These are phyloP conservation scores for Globisporangium canariense DNA, from an alignment of 352 stramenopile genomes.

Conservation along the genomic window DNA sequence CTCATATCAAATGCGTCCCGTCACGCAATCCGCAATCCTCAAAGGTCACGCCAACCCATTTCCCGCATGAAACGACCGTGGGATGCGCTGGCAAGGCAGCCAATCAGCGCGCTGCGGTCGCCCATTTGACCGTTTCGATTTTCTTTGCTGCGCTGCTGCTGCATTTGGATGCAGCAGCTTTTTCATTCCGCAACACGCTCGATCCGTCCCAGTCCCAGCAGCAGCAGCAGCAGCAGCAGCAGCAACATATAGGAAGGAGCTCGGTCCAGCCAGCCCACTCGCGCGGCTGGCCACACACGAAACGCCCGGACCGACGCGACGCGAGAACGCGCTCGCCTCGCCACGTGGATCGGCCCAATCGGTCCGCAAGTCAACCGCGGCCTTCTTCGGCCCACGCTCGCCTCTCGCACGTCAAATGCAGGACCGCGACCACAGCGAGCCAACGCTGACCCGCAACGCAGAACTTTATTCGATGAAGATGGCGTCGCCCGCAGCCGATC, in stretches of 20 bases:
- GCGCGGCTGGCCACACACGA: background rate
- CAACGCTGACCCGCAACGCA: no score
- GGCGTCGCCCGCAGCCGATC: background rate
- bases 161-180: background rate
- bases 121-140: conserved; percentile 17
- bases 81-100: background rate
- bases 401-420: background rate
- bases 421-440: background rate
- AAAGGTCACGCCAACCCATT: conserved; percentile 4
- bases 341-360: background rate
- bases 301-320: background rate
- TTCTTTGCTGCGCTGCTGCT: conserved; percentile 10
- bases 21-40: background rate
- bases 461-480: no score
- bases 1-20: conserved; percentile 1
- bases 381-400: no score
- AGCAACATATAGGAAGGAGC: no score
- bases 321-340: background rate
- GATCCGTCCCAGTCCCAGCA: no score
- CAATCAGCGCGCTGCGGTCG: conserved; percentile 14
- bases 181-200: background rate
- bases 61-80: conserved; percentile 8
- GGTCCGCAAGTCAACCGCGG: background rate
- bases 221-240: no score
- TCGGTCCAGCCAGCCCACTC: background rate